A percentile compares a stretch with the other conserved stretches of the same genome.
phyloP scores from a whole-genome alignment of 192 early-diverging fungal genomes.

The Linnemannia elongata region DNA sequence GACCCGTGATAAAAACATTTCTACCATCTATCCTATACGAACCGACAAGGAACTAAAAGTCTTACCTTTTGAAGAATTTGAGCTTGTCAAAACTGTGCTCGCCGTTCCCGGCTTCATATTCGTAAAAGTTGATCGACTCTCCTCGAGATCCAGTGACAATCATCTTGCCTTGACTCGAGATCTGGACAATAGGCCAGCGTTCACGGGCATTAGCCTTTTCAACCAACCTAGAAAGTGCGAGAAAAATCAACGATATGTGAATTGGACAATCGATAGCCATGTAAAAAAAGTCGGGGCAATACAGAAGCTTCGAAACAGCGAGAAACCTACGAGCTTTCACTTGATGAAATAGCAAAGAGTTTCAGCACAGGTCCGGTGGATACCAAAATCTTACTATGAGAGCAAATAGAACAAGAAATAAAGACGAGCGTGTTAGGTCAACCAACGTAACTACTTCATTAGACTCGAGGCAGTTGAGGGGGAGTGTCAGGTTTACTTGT shows the following conservation, averaged over 20 bases:
- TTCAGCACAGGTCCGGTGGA: slow-evolving; percentile 43
- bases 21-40: not conserved
- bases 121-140: slow-evolving; percentile 49
- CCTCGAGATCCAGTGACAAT: slow-evolving; percentile 49
- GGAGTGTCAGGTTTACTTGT: slow-evolving; percentile 14
- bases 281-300: too few species aligned
- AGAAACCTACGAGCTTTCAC: not conserved
- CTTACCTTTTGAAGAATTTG: slow-evolving; percentile 37
- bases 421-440: not conserved
- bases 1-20: not conserved
- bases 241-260: not conserved
- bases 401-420: not conserved
- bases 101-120: slow-evolving; percentile 17
- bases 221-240: slow-evolving; percentile 12
- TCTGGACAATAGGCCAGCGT: slow-evolving; percentile 52
- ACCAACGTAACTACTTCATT: not conserved
- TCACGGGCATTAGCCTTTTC: slow-evolving; percentile 43
- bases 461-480: not conserved
- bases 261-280: not conserved
- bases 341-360: slow-evolving; percentile 12
- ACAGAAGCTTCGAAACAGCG: not conserved
- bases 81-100: slow-evolving; percentile 28
- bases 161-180: slow-evolving; percentile 39
- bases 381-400: slow-evolving; percentile 33
- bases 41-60: not conserved